A percentile compares a stretch with the other conserved stretches of the same genome.
Conservation (phyloP, 176 grass and related monocot genomes). For the Elaeis guineensis region DNA sequence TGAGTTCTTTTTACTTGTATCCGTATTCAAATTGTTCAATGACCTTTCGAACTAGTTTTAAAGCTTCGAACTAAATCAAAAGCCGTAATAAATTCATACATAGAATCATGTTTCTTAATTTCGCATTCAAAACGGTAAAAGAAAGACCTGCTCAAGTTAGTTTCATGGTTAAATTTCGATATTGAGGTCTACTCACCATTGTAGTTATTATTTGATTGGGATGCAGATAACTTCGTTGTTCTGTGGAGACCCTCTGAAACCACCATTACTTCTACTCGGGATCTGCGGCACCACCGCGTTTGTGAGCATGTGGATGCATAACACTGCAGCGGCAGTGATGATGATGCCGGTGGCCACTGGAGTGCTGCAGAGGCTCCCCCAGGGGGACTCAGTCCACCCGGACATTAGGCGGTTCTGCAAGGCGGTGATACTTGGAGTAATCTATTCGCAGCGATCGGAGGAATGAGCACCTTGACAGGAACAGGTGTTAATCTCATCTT, state of each 20-base stretch:
- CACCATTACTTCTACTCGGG: slow-evolving; percentile 16
- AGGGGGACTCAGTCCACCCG: neutral
- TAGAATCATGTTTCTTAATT: too few relatives aligned
- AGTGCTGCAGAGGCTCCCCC: slow-evolving; percentile 66
- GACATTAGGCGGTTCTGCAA: slow-evolving; percentile 38
- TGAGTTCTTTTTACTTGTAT: neutral
- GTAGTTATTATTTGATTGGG: too few relatives aligned
- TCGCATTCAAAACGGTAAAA: too few relatives aligned
- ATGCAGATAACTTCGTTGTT: slow-evolving; percentile 21
- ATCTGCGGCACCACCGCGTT: slow-evolving; percentile 23
- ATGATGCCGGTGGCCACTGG: slow-evolving; percentile 36
- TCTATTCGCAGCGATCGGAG: slow-evolving; percentile 59
- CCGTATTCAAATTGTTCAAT: too few relatives aligned
- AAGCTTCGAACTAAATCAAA: too few relatives aligned
- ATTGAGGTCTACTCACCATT: too few relatives aligned
- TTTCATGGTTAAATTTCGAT: too few relatives aligned
- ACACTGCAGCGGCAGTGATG: slow-evolving; percentile 20
- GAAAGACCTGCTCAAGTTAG: too few relatives aligned
- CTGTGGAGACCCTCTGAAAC: slow-evolving; percentile 19
- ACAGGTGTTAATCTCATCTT: slow-evolving; percentile 92
- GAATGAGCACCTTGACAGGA: slow-evolving; percentile 65
- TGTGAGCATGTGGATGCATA: slow-evolving; percentile 30
- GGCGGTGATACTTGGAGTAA: slow-evolving; percentile 80
- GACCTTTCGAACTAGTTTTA: too few relatives aligned
- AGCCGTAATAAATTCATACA: too few relatives aligned